Evolutionary conservation across 1,284 basidiomycete genomes (phyloP).

Genomic region (Leucoagaricus sp.): DNA sequence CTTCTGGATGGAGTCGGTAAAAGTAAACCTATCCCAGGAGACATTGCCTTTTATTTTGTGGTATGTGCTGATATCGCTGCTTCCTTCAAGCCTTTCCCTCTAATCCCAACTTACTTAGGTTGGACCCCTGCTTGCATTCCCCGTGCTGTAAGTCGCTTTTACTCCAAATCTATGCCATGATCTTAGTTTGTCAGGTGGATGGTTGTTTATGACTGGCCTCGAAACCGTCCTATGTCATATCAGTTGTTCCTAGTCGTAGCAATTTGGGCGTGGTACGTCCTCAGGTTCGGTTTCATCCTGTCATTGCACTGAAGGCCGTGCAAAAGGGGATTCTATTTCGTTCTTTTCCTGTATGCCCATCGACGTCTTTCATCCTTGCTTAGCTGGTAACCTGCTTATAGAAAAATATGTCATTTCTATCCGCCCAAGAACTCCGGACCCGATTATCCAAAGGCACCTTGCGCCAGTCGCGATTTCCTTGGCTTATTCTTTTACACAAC

Average conservation of each 20-base stretch:
- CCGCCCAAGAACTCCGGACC: slow-evolving; percentile 16
- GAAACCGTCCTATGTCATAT: slow-evolving; percentile 58
- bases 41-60: slow-evolving; percentile 66
- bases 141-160: slow-evolving; percentile 39
- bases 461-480: slow-evolving; percentile 58
- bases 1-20: slow-evolving; percentile 40
- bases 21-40: slow-evolving; percentile 45
- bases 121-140: slow-evolving; percentile 36
- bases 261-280: slow-evolving; percentile 58
- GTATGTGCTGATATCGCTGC: slow-evolving; percentile 34
- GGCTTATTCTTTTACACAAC: slow-evolving; percentile 65
- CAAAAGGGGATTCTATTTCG: slow-evolving; percentile 48
- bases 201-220: slow-evolving; percentile 71
- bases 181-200: slow-evolving; percentile 40
- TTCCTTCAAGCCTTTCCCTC: not conserved
- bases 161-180: not conserved
- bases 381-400: slow-evolving; percentile 27
- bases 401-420: slow-evolving; percentile 61
- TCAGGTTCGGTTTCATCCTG: not conserved
- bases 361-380: not conserved
- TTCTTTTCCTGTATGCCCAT: slow-evolving; percentile 55
- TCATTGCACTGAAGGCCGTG: not conserved
- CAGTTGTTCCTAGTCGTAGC: slow-evolving; percentile 56
- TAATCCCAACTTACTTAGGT: slow-evolving; percentile 22
- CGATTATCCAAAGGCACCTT: slow-evolving; percentile 23